These are phyloP conservation scores for Pleurozium schreberi DNA, from an alignment of 225 moss, liverwort and hornwort species.

Conservation along the genomic window DNA sequence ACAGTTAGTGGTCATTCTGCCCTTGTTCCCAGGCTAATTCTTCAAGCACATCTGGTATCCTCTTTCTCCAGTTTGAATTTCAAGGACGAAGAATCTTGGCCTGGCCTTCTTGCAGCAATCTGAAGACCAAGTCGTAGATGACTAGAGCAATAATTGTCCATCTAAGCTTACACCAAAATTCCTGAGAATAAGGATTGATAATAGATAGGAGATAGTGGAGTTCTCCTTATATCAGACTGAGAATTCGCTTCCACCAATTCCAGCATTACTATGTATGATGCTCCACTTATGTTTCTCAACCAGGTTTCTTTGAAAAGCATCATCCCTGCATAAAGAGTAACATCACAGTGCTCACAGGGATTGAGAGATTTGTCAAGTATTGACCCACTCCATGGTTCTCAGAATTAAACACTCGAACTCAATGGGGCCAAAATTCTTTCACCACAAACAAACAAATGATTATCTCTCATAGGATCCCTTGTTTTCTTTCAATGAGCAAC, in stretches of 20 bases:
- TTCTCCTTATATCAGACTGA: neutral
- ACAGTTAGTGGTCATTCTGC: neutral
- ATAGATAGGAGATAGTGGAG: neutral
- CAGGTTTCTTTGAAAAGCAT: neutral
- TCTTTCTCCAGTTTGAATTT: neutral
- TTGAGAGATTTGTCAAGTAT: neutral
- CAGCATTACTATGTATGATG: neutral
- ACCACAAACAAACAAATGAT: neutral
- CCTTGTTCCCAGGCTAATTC: neutral
- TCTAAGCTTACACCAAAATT: neutral
- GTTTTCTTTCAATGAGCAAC: neutral
- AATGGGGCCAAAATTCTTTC: neutral
- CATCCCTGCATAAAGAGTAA: neutral
- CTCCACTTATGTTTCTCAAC: neutral
- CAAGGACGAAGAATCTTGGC: neutral
- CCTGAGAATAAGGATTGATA: neutral
- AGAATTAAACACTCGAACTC: neutral
- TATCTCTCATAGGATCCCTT: neutral
- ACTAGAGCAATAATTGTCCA: neutral
- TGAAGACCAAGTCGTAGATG: neutral
- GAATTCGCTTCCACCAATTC: neutral
- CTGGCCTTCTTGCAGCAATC: neutral
- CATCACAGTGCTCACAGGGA: neutral
- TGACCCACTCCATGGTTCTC: neutral
- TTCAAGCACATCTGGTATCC: neutral